Percentiles rank a stretch among this genome's conserved stretches.
Evolutionary conservation across 2,329 filamentous ascomycete species (phyloP).

Genomic region (Ophiostoma fasciatum): DNA sequence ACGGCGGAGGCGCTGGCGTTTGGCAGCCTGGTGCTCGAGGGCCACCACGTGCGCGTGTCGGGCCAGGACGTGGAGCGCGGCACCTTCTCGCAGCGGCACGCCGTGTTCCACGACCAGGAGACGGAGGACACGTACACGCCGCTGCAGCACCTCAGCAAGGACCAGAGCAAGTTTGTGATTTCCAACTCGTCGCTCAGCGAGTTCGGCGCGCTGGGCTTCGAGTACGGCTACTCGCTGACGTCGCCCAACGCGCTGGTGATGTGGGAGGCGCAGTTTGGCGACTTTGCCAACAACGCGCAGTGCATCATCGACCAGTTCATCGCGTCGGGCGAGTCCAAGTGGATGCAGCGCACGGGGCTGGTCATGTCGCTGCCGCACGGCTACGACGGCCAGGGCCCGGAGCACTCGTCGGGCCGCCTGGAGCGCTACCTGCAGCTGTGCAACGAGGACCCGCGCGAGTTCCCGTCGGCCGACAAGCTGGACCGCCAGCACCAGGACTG

Average conservation of each 20-base stretch:
- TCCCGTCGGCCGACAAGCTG: constrained; percentile 76
- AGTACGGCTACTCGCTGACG: constrained; percentile 95
- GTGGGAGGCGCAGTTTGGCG: constrained; percentile 99
- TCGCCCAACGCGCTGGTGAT: constrained; percentile 95
- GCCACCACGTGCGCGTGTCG: constrained; percentile 92
- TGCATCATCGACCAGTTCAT: constrained; percentile 99
- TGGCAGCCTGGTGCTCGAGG: constrained; percentile 77
- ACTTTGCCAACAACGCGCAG: constrained; percentile 99
- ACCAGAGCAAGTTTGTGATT: constrained; percentile 93
- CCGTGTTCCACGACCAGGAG: constrained; percentile 95
- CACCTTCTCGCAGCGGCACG: constrained; percentile 96
- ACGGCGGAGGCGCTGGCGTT: constrained; percentile 95
- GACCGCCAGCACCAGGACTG: constrained; percentile 97
- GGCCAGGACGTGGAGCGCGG: constrained; percentile 98
- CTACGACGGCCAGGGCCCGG: constrained; percentile 94
- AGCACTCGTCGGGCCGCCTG: constrained; percentile 94
- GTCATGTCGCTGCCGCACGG: constrained; percentile 95
- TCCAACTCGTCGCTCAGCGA: constrained; percentile 79
- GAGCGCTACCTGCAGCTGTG: constrained; percentile 94
- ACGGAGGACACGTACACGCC: constrained; percentile 87
- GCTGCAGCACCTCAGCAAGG: constrained; percentile 72
- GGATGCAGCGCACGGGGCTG: constrained; percentile 93
- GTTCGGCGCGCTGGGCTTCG: constrained; percentile 72
- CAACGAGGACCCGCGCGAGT: constrained; percentile 92
- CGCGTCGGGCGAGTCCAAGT: constrained; percentile 93